Conservation (phyloP, 1,284 basidiomycete genomes). For the Microbotryum intermedium region DNA sequence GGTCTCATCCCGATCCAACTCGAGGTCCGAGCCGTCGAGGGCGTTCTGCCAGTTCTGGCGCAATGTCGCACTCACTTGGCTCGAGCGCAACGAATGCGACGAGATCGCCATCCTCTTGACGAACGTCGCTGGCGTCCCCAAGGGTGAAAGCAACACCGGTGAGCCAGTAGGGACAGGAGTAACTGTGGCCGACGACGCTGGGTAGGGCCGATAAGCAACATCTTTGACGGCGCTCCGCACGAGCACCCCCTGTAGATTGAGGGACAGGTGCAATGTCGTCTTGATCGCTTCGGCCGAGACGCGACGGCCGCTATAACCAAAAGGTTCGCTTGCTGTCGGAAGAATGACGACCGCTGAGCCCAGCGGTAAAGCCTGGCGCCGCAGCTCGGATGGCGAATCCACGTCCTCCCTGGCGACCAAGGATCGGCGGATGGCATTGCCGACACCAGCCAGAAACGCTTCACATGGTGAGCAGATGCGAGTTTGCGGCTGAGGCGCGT, state of each 20-base stretch:
- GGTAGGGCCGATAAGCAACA: neutral
- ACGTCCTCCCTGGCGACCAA: neutral
- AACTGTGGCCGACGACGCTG: neutral
- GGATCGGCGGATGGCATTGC: neutral
- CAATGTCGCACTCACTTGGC: neutral
- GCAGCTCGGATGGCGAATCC: neutral
- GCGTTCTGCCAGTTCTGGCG: constrained; percentile 6
- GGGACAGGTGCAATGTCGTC: neutral
- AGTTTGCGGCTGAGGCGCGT: neutral
- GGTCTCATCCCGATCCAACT: neutral
- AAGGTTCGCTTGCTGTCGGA: neutral
- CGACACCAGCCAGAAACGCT: neutral
- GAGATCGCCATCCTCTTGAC: neutral
- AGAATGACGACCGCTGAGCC: neutral
- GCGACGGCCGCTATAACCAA: neutral
- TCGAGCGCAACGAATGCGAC: neutral
- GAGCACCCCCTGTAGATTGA: no score
- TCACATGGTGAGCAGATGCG: neutral
- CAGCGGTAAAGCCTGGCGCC: neutral
- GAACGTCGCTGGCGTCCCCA: constrained; percentile 5
- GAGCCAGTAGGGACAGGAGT: neutral
- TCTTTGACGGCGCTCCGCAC: no score
- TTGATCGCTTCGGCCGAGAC: neutral
- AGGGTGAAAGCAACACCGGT: constrained; percentile 14
- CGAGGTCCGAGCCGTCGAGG: neutral